These are phyloP conservation scores for Colletotrichum sp. DNA, from an alignment of 2,329 filamentous ascomycete species.

Conservation along the genomic window DNA sequence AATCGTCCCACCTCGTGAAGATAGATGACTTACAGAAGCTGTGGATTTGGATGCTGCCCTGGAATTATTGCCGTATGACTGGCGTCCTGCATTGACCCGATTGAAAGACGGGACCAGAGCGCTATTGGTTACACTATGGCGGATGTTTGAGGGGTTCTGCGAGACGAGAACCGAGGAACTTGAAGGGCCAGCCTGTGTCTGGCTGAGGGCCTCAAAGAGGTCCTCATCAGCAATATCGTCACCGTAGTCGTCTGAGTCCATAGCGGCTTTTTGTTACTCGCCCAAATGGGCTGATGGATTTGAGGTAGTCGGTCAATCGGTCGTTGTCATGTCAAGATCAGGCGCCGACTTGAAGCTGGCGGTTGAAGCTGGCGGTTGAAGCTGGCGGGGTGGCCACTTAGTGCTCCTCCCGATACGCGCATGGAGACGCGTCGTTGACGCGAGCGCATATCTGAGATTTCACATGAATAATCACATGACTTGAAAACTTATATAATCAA, in stretches of 20 bases:
- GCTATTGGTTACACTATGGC: neutral
- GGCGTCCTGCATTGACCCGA: neutral
- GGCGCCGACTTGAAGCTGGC: neutral
- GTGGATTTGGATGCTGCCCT: neutral
- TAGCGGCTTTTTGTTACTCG: conserved; percentile 25
- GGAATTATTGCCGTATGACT: neutral
- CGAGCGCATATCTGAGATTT: conserved; percentile 18
- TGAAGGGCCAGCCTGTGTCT: conserved; percentile 32
- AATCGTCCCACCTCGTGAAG: neutral
- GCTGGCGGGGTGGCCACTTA: neutral
- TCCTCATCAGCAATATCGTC: conserved; percentile 71
- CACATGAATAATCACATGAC: conserved; percentile 1
- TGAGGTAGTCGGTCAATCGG: neutral
- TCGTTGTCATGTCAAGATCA: neutral
- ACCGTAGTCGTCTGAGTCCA: conserved; percentile 68
- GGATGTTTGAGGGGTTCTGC: neutral
- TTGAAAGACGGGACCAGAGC: neutral
- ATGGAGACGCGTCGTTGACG: conserved; percentile 18
- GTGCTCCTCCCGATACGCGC: neutral
- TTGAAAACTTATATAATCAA: neutral
- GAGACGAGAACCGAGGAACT: neutral
- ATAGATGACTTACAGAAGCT: neutral
- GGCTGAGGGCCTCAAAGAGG: conserved; percentile 63
- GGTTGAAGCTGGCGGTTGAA: neutral
- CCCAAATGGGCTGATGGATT: neutral